phyloP scores from a whole-genome alignment of 768 basidiomycete genomes.

The Gymnopilus dilepis region DNA sequence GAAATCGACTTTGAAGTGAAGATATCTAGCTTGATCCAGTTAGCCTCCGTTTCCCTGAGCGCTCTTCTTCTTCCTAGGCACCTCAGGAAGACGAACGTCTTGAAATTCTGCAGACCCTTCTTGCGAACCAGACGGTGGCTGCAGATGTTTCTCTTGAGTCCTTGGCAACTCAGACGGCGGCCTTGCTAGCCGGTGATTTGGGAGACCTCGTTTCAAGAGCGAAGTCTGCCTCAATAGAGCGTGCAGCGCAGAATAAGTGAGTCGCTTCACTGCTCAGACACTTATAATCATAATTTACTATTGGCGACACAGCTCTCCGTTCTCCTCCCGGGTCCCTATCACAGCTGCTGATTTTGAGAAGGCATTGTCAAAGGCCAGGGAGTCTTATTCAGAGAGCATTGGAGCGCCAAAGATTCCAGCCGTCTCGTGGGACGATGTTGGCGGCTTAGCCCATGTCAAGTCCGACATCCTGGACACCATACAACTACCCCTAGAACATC shows the following conservation, averaged over 20 bases:
- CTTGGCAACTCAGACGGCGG: constrained; percentile 89
- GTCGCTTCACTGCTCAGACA: constrained; percentile 19
- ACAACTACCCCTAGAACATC: constrained; percentile 88
- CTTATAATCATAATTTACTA: neutral
- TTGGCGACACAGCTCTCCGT: constrained; percentile 28
- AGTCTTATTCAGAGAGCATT: constrained; percentile 87
- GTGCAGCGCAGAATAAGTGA: constrained; percentile 44
- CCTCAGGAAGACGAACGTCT: constrained; percentile 79
- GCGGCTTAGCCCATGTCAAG: constrained; percentile 87
- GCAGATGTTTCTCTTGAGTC: constrained; percentile 79
- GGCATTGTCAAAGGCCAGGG: constrained; percentile 74
- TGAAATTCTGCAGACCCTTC: constrained; percentile 56
- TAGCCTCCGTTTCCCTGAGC: neutral
- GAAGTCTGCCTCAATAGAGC: constrained; percentile 56
- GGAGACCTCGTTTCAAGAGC: constrained; percentile 69
- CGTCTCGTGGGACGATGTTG: constrained; percentile 97
- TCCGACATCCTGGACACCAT: constrained; percentile 95
- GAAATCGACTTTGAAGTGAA: constrained; percentile 76
- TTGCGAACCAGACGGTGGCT: constrained; percentile 50
- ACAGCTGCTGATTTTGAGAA: constrained; percentile 69
- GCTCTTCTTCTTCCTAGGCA: constrained; percentile 54
- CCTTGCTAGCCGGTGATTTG: constrained; percentile 84
- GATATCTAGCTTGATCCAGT: neutral
- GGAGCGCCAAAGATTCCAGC: constrained; percentile 97
- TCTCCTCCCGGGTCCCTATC: constrained; percentile 45